Conservation (phyloP, 345 rosid genomes). For the Cardamine chenopodiifolia region DNA sequence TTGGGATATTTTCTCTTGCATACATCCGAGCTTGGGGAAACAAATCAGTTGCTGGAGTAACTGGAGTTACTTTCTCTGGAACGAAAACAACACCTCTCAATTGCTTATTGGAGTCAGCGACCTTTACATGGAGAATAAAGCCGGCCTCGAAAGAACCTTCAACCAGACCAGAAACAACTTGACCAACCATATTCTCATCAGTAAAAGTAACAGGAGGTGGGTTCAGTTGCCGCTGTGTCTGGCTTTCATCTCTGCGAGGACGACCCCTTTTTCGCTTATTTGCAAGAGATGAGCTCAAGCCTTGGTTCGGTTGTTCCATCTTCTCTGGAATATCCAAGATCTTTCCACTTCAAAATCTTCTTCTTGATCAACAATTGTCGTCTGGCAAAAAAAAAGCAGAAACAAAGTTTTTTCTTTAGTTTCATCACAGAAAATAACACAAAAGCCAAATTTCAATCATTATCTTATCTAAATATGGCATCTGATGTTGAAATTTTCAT, state of each 20-base stretch:
- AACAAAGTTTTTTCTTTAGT: neutral
- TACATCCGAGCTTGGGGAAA: conserved; percentile 72
- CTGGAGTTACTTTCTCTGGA: conserved; percentile 55
- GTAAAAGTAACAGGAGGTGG: conserved; percentile 18
- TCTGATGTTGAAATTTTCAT: neutral
- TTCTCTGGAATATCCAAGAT: conserved; percentile 15
- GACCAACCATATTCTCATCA: conserved; percentile 57
- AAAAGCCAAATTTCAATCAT: conserved; percentile 1
- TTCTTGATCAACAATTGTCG: conserved; percentile 18
- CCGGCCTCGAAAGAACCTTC: conserved; percentile 81
- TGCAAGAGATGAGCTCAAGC: conserved; percentile 39
- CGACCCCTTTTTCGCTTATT: conserved; percentile 62
- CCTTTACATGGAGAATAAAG: conserved; percentile 63
- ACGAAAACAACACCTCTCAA: conserved; percentile 69
- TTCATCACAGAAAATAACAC: neutral
- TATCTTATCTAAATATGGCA: neutral
- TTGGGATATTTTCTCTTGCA: conserved; percentile 48
- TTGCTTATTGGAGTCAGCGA: conserved; percentile 54
- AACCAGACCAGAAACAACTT: conserved; percentile 65
- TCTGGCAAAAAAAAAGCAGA: neutral
- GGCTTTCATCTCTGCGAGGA: conserved; percentile 57
- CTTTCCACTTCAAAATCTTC: neutral
- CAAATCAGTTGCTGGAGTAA: conserved; percentile 64
- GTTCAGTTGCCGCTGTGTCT: conserved; percentile 36
- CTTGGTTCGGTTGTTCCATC: conserved; percentile 49